These are phyloP conservation scores for Lactarius indigo DNA, from an alignment of 768 basidiomycete species.

Conservation along the genomic window DNA sequence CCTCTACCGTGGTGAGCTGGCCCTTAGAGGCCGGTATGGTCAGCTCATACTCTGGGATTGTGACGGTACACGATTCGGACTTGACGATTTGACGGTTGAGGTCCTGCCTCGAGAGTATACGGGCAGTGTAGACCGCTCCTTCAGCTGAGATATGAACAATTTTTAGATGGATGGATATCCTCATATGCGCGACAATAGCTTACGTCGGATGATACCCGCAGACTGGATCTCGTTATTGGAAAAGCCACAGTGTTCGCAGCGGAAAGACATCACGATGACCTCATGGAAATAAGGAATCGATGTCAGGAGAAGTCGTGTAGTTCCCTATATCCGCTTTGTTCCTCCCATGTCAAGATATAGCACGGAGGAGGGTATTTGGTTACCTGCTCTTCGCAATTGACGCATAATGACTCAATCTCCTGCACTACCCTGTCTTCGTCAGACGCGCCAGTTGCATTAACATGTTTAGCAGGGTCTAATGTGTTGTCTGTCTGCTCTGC, in stretches of 20 bases:
- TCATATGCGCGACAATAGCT: slow-evolving; percentile 30
- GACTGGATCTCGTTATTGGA: slow-evolving; percentile 93
- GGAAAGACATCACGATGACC: slow-evolving; percentile 94
- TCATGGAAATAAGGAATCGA: slow-evolving; percentile 94
- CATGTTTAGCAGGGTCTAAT: slow-evolving; percentile 25
- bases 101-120: slow-evolving; percentile 69
- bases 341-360: not conserved
- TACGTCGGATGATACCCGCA: slow-evolving; percentile 82
- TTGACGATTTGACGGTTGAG: slow-evolving; percentile 93
- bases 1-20: slow-evolving; percentile 96
- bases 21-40: slow-evolving; percentile 88
- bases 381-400: slow-evolving; percentile 91
- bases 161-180: not conserved
- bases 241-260: slow-evolving; percentile 88
- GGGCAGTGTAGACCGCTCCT: slow-evolving; percentile 77
- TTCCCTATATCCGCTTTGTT: slow-evolving; percentile 54
- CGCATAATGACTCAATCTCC: slow-evolving; percentile 89
- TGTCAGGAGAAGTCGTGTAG: slow-evolving; percentile 84
- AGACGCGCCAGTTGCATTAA: slow-evolving; percentile 13
- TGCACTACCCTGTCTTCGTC: slow-evolving; percentile 66
- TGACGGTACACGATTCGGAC: slow-evolving; percentile 74
- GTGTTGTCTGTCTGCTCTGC: slow-evolving; percentile 47
- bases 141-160: slow-evolving; percentile 49
- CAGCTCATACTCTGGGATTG: slow-evolving; percentile 84
- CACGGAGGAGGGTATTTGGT: slow-evolving; percentile 27